A percentile compares a stretch with the other conserved stretches of the same genome.
Evolutionary conservation across 2,329 filamentous ascomycete species (phyloP).

Genomic region (Sclerotinia glacialis): DNA sequence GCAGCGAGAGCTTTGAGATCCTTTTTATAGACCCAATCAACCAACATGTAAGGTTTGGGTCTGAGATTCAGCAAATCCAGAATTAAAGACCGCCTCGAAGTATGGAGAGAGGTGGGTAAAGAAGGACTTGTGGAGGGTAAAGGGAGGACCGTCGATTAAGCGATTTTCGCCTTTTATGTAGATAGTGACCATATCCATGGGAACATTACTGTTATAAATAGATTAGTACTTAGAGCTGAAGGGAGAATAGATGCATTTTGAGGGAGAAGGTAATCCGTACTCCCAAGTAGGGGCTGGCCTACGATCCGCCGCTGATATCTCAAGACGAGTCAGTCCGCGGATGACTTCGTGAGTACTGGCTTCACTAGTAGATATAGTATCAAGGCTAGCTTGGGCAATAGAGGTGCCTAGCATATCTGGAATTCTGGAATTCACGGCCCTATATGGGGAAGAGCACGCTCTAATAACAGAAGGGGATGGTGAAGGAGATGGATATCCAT

Average conservation of each 20-base stretch:
- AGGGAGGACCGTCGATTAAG: neutral
- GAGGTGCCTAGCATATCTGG: neutral
- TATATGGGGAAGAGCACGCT: neutral
- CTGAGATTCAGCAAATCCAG: slow-evolving; percentile 13
- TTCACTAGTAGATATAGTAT: neutral
- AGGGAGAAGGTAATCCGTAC: neutral
- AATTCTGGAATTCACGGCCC: too few relatives aligned
- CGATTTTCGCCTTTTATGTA: neutral
- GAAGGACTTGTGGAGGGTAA: slow-evolving; percentile 12
- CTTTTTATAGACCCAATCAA: neutral
- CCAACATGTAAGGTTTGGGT: neutral
- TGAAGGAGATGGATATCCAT: neutral
- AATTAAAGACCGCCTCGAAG: slow-evolving; percentile 21
- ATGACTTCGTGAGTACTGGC: neutral
- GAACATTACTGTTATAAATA: neutral
- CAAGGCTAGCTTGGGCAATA: neutral
- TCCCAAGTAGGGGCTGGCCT: neutral
- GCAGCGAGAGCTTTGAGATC: neutral
- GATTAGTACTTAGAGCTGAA: neutral
- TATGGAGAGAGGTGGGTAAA: slow-evolving; percentile 9
- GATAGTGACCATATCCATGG: neutral
- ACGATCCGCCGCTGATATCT: neutral
- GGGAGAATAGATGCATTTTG: neutral
- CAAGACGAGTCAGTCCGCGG: neutral
- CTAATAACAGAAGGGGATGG: neutral